Conservation (phyloP, 768 basidiomycete genomes). For the Tylopilus intermedius region DNA sequence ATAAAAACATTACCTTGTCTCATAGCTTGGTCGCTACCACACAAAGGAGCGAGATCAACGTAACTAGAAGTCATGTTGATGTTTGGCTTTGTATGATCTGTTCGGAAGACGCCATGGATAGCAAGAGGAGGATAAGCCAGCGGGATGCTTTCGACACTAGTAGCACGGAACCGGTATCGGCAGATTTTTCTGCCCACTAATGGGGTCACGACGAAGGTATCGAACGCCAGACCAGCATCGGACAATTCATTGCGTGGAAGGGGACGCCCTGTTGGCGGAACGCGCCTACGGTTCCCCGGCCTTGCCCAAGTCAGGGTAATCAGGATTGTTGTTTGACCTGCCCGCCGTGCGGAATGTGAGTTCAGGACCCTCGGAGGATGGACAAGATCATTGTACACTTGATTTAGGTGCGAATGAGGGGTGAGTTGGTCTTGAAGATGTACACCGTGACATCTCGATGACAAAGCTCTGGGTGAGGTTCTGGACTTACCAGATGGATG, state of each 20-base stretch:
- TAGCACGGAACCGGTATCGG: neutral
- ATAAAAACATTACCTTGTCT: conserved; percentile 43
- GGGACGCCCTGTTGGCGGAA: conserved; percentile 67
- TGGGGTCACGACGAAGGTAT: conserved; percentile 61
- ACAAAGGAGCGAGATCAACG: conserved; percentile 78
- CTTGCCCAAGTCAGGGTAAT: conserved; percentile 67
- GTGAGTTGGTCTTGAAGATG: neutral
- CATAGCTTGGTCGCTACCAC: conserved; percentile 67
- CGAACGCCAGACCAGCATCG: conserved; percentile 76
- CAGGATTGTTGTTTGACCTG: conserved; percentile 71
- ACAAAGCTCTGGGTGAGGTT: conserved; percentile 33
- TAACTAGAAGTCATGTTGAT: conserved; percentile 87
- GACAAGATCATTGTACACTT: conserved; percentile 78
- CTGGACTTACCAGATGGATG: conserved; percentile 45
- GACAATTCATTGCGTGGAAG: conserved; percentile 67
- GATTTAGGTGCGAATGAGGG: neutral
- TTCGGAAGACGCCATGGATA: conserved; percentile 85
- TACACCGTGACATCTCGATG: conserved; percentile 49
- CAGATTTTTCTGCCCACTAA: neutral
- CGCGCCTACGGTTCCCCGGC: conserved; percentile 78
- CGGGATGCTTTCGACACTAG: conserved; percentile 73
- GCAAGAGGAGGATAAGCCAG: conserved; percentile 76
- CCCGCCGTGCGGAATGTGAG: conserved; percentile 71
- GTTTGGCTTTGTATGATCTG: conserved; percentile 56
- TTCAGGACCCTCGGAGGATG: conserved; percentile 72